phyloP scores from a whole-genome alignment of 179 eudicot species.

The Heliamphora pulchella region DNA sequence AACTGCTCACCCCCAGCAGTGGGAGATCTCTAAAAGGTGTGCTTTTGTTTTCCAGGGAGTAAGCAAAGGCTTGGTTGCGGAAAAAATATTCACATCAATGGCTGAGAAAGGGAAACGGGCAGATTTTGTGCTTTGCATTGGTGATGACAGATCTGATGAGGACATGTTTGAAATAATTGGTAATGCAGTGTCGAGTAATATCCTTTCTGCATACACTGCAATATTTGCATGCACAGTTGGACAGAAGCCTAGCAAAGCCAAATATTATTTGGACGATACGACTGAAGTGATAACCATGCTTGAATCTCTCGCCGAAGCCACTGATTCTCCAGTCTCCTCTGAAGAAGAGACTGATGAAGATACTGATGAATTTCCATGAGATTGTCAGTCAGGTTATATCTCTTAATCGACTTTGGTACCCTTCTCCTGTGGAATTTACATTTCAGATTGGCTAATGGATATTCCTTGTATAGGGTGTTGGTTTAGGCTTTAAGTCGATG shows the following conservation, averaged over 20 bases:
- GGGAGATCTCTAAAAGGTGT: not conserved
- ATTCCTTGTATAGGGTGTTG: conserved; percentile 8
- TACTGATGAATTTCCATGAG: conserved; percentile 20
- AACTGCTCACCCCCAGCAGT: not conserved
- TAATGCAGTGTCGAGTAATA: conserved; percentile 38
- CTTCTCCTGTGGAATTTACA: not conserved
- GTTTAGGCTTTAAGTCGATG: not conserved
- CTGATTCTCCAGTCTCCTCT: conserved; percentile 44
- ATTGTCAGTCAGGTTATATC: not conserved
- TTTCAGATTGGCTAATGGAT: conserved; percentile 8
- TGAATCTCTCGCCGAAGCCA: conserved; percentile 62
- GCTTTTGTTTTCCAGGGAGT: conserved; percentile 44
- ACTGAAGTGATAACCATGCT: conserved; percentile 60
- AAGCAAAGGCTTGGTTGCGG: conserved; percentile 69
- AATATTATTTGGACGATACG: conserved; percentile 73
- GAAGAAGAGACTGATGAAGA: conserved; percentile 36
- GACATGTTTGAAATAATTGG: conserved; percentile 85
- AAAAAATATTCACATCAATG: conserved; percentile 61
- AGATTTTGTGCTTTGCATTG: conserved; percentile 83
- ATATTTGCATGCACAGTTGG: conserved; percentile 84
- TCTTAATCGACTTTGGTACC: conserved; percentile 5
- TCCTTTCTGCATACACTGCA: conserved; percentile 47
- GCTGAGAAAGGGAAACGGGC: conserved; percentile 55
- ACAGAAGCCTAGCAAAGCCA: conserved; percentile 90
- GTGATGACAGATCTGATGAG: conserved; percentile 84